Base-by-base conservation (phyloP, 768 basidiomycete species). In the Boletus vermiculosoides region DNA sequence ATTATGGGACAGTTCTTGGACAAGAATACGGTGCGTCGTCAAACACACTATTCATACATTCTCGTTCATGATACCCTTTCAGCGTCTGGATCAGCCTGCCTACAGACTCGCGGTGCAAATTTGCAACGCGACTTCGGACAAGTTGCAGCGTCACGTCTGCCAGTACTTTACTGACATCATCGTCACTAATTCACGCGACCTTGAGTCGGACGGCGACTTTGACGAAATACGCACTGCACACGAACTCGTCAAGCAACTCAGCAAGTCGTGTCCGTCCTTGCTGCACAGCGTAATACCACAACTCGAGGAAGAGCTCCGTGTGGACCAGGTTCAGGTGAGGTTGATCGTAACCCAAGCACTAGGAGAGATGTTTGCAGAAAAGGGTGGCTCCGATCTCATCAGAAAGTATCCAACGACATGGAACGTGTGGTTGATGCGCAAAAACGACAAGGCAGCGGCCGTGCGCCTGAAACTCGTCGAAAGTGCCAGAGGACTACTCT, bases 151-250 rank as follows among this genome's bases (percentile, higher is more conserved):
- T 6, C 84, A 94, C 59, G 89, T 96, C 45, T 90, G 87, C 67
- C 86, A 90, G 63, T 94, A 98, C 74, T 97, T 99, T 68, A 89
- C 92, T 23, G 95, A 97, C 64, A 86, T 92, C 57, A 90, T 95
- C 64, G 81, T 86, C 45, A 77, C 78, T 15, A 78, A 78, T 57
- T 77, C 83, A 37, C 74, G 75, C 41, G 74, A 75, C 39, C 83
- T 87, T 13, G 87, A 88, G 48, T 52, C 67, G 10, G 77, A 76
- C 6, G 80, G 86, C 12, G 83, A 88, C 55, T 79, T 81, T 56
- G 79, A 81, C 34, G 85, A 92, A 56, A 85, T 93, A 50, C 81
- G 84, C 58, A 79, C 78, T 5, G 88, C 92, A 4, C 96, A 98
- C 71, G 82, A 85, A 36, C 88, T 97, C 61, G 87, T 98, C 73